Percentiles rank a stretch among this genome's conserved stretches.
Conservation (phyloP, 345 rosid genomes). For the Syzygium jambos region DNA sequence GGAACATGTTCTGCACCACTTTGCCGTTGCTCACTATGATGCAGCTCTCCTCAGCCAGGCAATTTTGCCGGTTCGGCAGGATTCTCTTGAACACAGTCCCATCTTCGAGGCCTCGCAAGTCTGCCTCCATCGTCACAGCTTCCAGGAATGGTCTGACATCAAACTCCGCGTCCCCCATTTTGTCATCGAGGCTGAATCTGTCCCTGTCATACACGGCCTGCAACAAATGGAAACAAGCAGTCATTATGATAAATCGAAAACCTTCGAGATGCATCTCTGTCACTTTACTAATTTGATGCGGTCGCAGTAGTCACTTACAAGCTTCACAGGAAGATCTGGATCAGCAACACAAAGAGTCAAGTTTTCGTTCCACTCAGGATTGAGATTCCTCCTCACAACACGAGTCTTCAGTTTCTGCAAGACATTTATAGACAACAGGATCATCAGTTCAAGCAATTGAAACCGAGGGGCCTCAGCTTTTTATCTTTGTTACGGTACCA, state of each 20-base stretch:
- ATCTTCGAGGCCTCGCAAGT: conserved; percentile 4
- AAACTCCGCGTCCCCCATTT: conserved; percentile 84
- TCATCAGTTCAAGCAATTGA: background rate
- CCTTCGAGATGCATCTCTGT: background rate
- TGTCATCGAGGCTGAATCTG: conserved; percentile 56
- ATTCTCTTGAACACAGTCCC: conserved; percentile 19
- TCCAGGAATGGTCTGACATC: conserved; percentile 35
- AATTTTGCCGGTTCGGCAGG: conserved; percentile 17
- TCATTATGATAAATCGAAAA: background rate
- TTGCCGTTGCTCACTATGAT: conserved; percentile 9
- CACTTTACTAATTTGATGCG: background rate
- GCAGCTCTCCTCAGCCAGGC: conserved; percentile 27
- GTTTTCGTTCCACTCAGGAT: conserved; percentile 12
- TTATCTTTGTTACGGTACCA: background rate
- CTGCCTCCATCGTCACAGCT: conserved; percentile 32
- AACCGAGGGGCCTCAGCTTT: background rate
- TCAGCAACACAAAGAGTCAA: conserved; percentile 1
- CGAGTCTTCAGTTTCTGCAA: conserved; percentile 12
- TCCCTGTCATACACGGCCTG: conserved; percentile 73
- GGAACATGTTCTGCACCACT: conserved; percentile 18
- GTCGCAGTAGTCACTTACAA: background rate
- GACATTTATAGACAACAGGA: background rate
- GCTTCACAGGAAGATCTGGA: conserved; percentile 3
- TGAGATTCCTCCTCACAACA: conserved; percentile 4
- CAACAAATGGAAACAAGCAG: background rate